Percentiles rank a stretch among this genome's conserved stretches.
phyloP scores from a whole-genome alignment of 495 filamentous ascomycete genomes.

The Aspergillus ellipticus region DNA sequence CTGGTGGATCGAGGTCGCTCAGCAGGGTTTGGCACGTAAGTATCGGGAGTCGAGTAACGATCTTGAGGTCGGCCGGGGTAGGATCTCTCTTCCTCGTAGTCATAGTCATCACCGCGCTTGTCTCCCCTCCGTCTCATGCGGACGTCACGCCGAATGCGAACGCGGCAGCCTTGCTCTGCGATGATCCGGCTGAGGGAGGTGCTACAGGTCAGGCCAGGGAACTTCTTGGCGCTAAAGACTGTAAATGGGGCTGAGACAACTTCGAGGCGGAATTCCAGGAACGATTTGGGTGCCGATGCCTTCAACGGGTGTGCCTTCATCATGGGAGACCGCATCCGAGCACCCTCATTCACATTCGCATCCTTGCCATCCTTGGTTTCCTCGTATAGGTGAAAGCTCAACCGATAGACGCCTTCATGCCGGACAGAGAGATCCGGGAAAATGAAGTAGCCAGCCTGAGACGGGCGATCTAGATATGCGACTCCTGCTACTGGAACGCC shows the following conservation, averaged over 20 bases:
- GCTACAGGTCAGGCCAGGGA: constrained; percentile 89
- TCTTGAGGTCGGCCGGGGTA: constrained; percentile 54
- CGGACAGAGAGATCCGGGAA: constrained; percentile 97
- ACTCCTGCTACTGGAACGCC: constrained; percentile 95
- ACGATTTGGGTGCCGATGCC: constrained; percentile 35
- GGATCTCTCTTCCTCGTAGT: constrained; percentile 62
- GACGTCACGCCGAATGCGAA: constrained; percentile 93
- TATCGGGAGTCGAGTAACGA: constrained; percentile 51
- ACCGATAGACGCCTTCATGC: constrained; percentile 85
- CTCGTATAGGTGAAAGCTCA: constrained; percentile 92
- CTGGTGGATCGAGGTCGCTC: constrained; percentile 72
- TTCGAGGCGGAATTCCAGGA: constrained; percentile 72
- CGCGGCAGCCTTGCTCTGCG: constrained; percentile 95
- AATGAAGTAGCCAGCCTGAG: constrained; percentile 92
- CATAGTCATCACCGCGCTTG: constrained; percentile 62
- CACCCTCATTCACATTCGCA: constrained; percentile 55
- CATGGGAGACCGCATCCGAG: constrained; percentile 26
- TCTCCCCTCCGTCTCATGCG: constrained; percentile 88
- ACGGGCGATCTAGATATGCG: constrained; percentile 90
- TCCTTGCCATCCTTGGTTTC: constrained; percentile 79
- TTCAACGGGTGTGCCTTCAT: constrained; percentile 22
- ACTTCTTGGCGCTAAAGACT: constrained; percentile 98
- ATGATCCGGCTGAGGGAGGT: constrained; percentile 85
- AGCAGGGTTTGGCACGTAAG: constrained; percentile 33
- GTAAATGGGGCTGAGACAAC: constrained; percentile 83